Conservation (phyloP, 768 basidiomycete species). For the Sarcodon sp. region DNA sequence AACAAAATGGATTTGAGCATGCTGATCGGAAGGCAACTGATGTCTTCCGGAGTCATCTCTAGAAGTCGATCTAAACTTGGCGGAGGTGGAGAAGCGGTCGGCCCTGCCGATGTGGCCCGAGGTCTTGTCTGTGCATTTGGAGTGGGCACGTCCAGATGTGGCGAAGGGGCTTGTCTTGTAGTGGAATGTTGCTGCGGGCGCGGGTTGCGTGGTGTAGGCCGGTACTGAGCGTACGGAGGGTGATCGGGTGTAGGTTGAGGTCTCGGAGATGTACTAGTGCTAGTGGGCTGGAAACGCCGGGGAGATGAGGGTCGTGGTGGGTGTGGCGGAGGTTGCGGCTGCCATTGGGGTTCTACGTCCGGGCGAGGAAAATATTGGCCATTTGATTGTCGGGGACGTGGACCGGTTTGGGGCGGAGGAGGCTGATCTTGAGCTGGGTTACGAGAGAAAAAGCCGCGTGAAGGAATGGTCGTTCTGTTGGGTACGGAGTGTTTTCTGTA, state of each 20-base stretch:
- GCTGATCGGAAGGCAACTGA: slow-evolving; percentile 54
- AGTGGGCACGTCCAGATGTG: slow-evolving; percentile 8
- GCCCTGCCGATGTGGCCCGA: slow-evolving; percentile 14
- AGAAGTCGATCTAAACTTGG: slow-evolving; percentile 65
- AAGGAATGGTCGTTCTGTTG: slow-evolving; percentile 16
- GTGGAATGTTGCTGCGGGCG: slow-evolving; percentile 4
- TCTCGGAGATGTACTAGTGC: slow-evolving; percentile 48
- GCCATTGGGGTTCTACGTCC: slow-evolving; percentile 3
- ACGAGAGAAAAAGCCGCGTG: slow-evolving; percentile 34
- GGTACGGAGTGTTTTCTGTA: slow-evolving; percentile 59
- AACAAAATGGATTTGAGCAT: slow-evolving; percentile 71
- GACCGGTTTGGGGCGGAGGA: slow-evolving; percentile 22
- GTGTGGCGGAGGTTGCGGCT: slow-evolving; percentile 4
- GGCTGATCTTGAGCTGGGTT: slow-evolving; percentile 15
- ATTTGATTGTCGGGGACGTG: slow-evolving; percentile 12
- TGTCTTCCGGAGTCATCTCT: slow-evolving; percentile 37
- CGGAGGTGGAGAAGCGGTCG: slow-evolving; percentile 24
- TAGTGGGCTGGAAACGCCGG: slow-evolving; percentile 7
- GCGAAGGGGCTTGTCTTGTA: slow-evolving; percentile 4
- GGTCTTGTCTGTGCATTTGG: slow-evolving; percentile 18
- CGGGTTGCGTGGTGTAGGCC: neutral
- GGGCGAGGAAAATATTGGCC: neutral
- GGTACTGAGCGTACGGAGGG: neutral
- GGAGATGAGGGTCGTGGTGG: slow-evolving; percentile 14
- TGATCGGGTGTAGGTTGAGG: slow-evolving; percentile 30